These are phyloP conservation scores for Spathaspora boniae DNA, from an alignment of 805 yeast genomes.

Conservation along the genomic window DNA sequence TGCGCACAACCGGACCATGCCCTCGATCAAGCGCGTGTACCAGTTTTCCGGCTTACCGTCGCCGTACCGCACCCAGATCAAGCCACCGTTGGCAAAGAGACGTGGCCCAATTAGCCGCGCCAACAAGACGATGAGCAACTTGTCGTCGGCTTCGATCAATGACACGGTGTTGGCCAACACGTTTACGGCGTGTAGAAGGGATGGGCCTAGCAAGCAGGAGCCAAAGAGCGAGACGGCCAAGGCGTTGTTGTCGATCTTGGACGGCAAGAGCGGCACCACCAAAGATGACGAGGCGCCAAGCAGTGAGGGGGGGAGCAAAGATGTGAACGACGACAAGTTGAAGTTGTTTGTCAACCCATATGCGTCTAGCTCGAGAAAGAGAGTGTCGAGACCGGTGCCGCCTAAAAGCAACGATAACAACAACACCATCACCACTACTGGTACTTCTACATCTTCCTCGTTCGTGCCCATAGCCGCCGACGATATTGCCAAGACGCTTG, in stretches of 20 bases:
- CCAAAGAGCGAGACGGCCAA: slow-evolving; percentile 35
- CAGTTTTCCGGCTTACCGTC: slow-evolving; percentile 45
- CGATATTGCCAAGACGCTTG: slow-evolving; percentile 34
- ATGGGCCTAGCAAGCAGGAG: too few species aligned
- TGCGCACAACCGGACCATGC: slow-evolving; percentile 18
- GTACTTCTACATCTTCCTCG: slow-evolving; percentile 6
- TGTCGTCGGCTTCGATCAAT: neutral
- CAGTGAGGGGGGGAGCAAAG: too few species aligned
- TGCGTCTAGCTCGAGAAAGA: slow-evolving; percentile 2
- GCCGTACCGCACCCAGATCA: slow-evolving; percentile 39
- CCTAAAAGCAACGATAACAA: neutral
- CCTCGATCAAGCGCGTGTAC: slow-evolving; percentile 40
- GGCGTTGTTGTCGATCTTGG: slow-evolving; percentile 35
- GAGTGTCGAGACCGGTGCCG: neutral
- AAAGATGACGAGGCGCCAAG: too few species aligned
- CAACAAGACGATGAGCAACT: slow-evolving; percentile 3
- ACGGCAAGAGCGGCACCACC: slow-evolving; percentile 15
- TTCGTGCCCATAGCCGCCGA: slow-evolving; percentile 23
- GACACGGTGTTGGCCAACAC: slow-evolving; percentile 3
- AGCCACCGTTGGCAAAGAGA: slow-evolving; percentile 23
- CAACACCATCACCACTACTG: too few species aligned
- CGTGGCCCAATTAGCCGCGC: slow-evolving; percentile 2
- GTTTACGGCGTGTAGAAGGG: slow-evolving; percentile 5
- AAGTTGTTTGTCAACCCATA: slow-evolving; percentile 9
- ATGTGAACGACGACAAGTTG: slow-evolving; percentile 22